Conservation (phyloP, 1,284 basidiomycete species). For the Testicularia cyperi region DNA sequence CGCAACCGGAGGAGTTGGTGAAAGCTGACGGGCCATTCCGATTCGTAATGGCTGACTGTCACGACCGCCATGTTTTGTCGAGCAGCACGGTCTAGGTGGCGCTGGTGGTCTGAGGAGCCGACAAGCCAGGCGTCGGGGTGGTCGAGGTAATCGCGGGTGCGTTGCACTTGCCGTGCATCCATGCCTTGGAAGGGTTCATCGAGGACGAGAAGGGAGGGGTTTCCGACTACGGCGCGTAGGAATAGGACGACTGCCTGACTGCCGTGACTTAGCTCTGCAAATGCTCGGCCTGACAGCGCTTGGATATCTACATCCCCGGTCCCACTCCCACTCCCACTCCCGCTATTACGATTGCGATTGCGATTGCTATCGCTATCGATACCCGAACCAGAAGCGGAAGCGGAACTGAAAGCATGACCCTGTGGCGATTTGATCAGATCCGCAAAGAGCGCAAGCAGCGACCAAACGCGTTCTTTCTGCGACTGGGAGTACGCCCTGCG, state of each 20-base stretch:
- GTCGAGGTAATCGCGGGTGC: constrained; percentile 43
- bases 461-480: constrained; percentile 22
- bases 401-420: neutral
- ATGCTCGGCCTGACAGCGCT: constrained; percentile 13
- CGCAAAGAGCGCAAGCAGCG: constrained; percentile 26
- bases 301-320: too few species aligned
- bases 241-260: constrained; percentile 54
- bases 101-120: constrained; percentile 5
- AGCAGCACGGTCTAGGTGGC: constrained; percentile 7
- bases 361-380: neutral
- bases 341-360: neutral
- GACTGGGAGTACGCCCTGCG: constrained; percentile 8
- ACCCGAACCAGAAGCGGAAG: too few species aligned
- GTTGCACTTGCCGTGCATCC: constrained; percentile 40
- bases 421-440: constrained; percentile 33
- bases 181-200: constrained; percentile 60
- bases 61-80: constrained; percentile 38
- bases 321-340: too few species aligned
- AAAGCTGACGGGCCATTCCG: constrained; percentile 50
- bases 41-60: constrained; percentile 54
- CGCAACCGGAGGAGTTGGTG: constrained; percentile 42
- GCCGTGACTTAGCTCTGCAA: constrained; percentile 39
- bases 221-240: constrained; percentile 47
- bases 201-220: constrained; percentile 48
- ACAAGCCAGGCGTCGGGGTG: constrained; percentile 5